These are phyloP conservation scores for Penicillium atrosanguineum DNA, from an alignment of 495 filamentous ascomycete genomes.

Conservation along the genomic window DNA sequence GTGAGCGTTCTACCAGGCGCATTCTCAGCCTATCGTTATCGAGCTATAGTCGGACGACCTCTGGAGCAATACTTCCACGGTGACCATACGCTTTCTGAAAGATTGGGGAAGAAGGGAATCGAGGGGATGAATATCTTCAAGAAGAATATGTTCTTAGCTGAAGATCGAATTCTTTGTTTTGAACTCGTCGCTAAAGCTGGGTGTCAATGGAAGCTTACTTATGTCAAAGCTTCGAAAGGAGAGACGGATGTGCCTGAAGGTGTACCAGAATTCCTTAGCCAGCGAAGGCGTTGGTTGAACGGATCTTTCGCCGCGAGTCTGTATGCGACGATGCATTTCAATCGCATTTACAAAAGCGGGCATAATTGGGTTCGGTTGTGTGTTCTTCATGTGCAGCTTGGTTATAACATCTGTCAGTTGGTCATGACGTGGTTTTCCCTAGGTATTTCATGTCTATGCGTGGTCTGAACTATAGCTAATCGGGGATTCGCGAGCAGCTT, in stretches of 20 bases:
- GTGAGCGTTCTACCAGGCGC: slow-evolving; percentile 94
- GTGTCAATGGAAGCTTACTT: slow-evolving; percentile 94
- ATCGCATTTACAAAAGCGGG: slow-evolving; percentile 91
- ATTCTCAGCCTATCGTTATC: slow-evolving; percentile 94
- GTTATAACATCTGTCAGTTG: slow-evolving; percentile 86
- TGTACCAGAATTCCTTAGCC: slow-evolving; percentile 86
- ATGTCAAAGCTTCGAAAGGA: slow-evolving; percentile 96
- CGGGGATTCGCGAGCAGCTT: slow-evolving; percentile 40
- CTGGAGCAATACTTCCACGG: slow-evolving; percentile 98
- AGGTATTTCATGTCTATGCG: slow-evolving; percentile 47
- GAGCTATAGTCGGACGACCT: slow-evolving; percentile 93
- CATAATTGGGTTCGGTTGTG: slow-evolving; percentile 92
- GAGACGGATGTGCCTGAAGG: slow-evolving; percentile 97
- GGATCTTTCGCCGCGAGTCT: slow-evolving; percentile 94
- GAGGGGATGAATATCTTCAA: slow-evolving; percentile 99
- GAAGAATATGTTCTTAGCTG: slow-evolving; percentile 99
- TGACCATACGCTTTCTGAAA: slow-evolving; percentile 90
- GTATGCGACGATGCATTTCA: slow-evolving; percentile 96
- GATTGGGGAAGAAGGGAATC: slow-evolving; percentile 93
- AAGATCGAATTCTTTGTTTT: slow-evolving; percentile 98
- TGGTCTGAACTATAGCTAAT: not conserved
- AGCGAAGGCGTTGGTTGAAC: slow-evolving; percentile 94
- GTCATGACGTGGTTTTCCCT: slow-evolving; percentile 93
- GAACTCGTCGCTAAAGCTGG: slow-evolving; percentile 97
- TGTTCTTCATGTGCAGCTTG: slow-evolving; percentile 87